These are phyloP conservation scores for Fistulina hepatica DNA, from an alignment of 1,284 basidiomycete species.

Conservation along the genomic window DNA sequence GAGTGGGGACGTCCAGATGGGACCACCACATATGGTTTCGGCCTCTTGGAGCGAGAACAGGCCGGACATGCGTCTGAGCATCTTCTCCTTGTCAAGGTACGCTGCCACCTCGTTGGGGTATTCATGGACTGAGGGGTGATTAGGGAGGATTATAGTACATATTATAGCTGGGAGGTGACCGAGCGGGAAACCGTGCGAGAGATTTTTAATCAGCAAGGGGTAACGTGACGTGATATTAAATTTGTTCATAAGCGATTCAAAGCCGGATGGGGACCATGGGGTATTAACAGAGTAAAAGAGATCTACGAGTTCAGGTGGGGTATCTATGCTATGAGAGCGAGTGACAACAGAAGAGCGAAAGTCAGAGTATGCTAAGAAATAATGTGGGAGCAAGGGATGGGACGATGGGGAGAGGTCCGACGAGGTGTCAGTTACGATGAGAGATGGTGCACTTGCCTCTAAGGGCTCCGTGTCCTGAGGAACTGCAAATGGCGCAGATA, in stretches of 20 bases:
- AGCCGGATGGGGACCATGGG: too few species aligned
- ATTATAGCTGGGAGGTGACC: conserved; percentile 8
- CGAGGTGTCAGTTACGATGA: too few species aligned
- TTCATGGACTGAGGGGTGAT: conserved; percentile 4
- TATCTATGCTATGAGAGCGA: too few species aligned
- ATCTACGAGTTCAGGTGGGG: too few species aligned
- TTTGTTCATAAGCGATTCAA: conserved; percentile 19
- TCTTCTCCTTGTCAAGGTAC: conserved; percentile 10
- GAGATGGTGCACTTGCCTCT: too few species aligned
- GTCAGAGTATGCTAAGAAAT: too few species aligned
- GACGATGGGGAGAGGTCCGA: too few species aligned
- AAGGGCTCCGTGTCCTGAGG: too few species aligned
- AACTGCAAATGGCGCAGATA: too few species aligned
- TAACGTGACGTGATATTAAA: conserved; percentile 5
- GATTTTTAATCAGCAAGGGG: conserved; percentile 8
- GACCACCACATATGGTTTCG: conserved; percentile 15
- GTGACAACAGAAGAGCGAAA: too few species aligned
- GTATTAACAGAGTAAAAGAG: too few species aligned
- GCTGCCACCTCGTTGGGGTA: conserved; percentile 4
- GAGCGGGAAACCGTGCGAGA: conserved; percentile 9
- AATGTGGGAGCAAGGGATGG: too few species aligned
- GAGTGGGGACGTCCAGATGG: conserved; percentile 18
- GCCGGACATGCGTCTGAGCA: conserved; percentile 8
- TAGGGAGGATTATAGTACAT: conserved; percentile 6
- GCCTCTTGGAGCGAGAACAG: conserved; percentile 10